Evolutionary conservation across 2,329 filamentous ascomycete genomes (phyloP).

Genomic region (Exophiala spinifera): DNA sequence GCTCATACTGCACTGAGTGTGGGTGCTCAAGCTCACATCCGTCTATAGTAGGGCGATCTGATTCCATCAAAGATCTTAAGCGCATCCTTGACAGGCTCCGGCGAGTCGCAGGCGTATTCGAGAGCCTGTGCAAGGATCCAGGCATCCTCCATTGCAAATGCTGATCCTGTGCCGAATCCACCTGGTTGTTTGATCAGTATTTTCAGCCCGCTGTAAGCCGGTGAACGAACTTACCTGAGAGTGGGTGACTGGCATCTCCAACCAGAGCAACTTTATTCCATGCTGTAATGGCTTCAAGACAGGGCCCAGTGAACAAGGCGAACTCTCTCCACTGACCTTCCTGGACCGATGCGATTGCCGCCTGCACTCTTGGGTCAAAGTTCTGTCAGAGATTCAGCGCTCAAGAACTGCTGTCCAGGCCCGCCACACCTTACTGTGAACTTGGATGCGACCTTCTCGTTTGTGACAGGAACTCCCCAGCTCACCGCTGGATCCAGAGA

Average conservation of each 20-base stretch:
- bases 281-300: slow-evolving; percentile 39
- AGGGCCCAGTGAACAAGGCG: slow-evolving; percentile 47
- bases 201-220: not conserved
- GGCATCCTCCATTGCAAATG: slow-evolving; percentile 46
- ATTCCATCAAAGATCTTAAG: slow-evolving; percentile 40
- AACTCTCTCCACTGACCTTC: slow-evolving; percentile 45
- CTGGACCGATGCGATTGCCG: slow-evolving; percentile 40
- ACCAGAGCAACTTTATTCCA: slow-evolving; percentile 49
- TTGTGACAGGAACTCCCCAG: slow-evolving; percentile 23
- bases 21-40: slow-evolving; percentile 32
- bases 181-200: slow-evolving; percentile 27
- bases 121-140: slow-evolving; percentile 42
- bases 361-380: slow-evolving; percentile 41
- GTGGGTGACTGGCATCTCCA: slow-evolving; percentile 55
- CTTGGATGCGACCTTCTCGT: slow-evolving; percentile 30
- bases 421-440: slow-evolving; percentile 34
- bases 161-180: slow-evolving; percentile 45
- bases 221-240: slow-evolving; percentile 38
- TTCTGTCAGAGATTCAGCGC: slow-evolving; percentile 30
- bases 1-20: too few species aligned
- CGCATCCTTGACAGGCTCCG: slow-evolving; percentile 29
- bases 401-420: too few species aligned
- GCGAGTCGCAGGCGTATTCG: slow-evolving; percentile 17
- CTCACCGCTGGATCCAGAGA: slow-evolving; percentile 8
- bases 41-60: slow-evolving; percentile 40